Evolutionary conservation across 352 stramenopile genomes (phyloP).

Genomic region (Labyrinthula sp.): DNA sequence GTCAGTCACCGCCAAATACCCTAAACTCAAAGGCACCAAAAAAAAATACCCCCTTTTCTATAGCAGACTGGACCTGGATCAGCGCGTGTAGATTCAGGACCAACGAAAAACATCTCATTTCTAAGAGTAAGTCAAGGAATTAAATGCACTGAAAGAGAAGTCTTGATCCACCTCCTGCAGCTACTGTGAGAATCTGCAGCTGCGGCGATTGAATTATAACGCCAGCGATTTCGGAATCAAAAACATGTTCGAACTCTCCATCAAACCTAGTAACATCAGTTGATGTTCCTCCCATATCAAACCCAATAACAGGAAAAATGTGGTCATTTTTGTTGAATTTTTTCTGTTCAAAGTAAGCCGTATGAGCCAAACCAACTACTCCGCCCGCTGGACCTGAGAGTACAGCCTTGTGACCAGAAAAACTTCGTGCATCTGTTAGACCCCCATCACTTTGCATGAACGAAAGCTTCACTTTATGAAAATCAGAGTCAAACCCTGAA

Average conservation of each 20-base stretch:
- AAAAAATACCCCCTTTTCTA: constrained; percentile 74
- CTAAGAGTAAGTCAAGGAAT: too few species aligned
- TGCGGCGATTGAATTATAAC: constrained; percentile 88
- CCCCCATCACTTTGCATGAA: constrained; percentile 98
- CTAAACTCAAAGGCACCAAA: too few species aligned
- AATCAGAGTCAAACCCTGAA: constrained; percentile 70
- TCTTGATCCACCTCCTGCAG: constrained; percentile 76
- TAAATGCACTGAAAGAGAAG: constrained; percentile 88
- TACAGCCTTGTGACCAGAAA: constrained; percentile 70
- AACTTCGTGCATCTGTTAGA: constrained; percentile 74
- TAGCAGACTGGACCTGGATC: constrained; percentile 81
- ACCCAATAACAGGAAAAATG: constrained; percentile 67
- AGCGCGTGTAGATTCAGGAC: constrained; percentile 80
- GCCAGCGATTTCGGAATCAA: constrained; percentile 90
- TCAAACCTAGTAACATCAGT: constrained; percentile 92
- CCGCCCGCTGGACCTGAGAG: constrained; percentile 73
- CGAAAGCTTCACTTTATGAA: constrained; percentile 64
- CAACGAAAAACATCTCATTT: constrained; percentile 90
- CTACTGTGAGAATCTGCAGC: constrained; percentile 95
- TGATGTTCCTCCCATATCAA: constrained; percentile 96
- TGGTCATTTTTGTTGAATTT: constrained; percentile 30
- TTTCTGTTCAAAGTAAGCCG: constrained; percentile 39
- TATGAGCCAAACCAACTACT: constrained; percentile 89
- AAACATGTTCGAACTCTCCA: constrained; percentile 84
- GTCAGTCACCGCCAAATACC: constrained; percentile 87